Percentiles rank a stretch among this genome's conserved stretches.
These are phyloP conservation scores for Stromatinia cepivora DNA, from an alignment of 2,329 filamentous ascomycete genomes.

Conservation along the genomic window DNA sequence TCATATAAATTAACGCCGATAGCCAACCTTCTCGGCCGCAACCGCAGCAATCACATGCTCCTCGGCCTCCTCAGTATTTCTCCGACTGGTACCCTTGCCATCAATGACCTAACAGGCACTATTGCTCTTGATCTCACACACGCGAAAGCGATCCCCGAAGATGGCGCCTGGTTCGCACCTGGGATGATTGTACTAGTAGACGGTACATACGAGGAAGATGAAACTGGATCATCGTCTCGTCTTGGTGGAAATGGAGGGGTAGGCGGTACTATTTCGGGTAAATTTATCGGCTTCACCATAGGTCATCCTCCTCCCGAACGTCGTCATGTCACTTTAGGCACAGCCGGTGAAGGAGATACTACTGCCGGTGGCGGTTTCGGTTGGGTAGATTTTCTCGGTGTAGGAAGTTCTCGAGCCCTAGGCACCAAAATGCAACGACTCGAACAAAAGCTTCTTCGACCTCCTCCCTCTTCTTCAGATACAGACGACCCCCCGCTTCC, in stretches of 20 bases:
- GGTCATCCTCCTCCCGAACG: slow-evolving; percentile 90
- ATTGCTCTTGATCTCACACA: slow-evolving; percentile 82
- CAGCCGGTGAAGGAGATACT: slow-evolving; percentile 55
- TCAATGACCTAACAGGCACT: slow-evolving; percentile 85
- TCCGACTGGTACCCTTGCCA: slow-evolving; percentile 76
- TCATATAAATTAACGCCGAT: slow-evolving; percentile 89
- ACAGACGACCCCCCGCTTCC: slow-evolving; percentile 34
- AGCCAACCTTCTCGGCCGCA: slow-evolving; percentile 71
- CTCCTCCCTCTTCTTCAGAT: slow-evolving; percentile 25
- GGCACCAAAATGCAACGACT: slow-evolving; percentile 81
- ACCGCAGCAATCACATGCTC: slow-evolving; percentile 80
- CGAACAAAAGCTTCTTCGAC: slow-evolving; percentile 65
- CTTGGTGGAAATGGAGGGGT: slow-evolving; percentile 78
- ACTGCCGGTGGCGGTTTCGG: slow-evolving; percentile 82
- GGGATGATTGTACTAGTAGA: slow-evolving; percentile 97
- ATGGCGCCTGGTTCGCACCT: slow-evolving; percentile 88
- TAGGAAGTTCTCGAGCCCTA: slow-evolving; percentile 83
- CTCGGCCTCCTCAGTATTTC: slow-evolving; percentile 79
- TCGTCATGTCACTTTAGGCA: slow-evolving; percentile 74
- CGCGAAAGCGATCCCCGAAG: slow-evolving; percentile 77
- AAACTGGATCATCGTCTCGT: slow-evolving; percentile 65
- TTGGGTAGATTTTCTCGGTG: slow-evolving; percentile 94
- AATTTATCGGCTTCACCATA: slow-evolving; percentile 86
- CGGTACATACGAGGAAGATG: slow-evolving; percentile 94
- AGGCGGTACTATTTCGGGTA: slow-evolving; percentile 87